Base-by-base conservation (phyloP, 805 yeast genomes). In the Candida michaelii region DNA sequence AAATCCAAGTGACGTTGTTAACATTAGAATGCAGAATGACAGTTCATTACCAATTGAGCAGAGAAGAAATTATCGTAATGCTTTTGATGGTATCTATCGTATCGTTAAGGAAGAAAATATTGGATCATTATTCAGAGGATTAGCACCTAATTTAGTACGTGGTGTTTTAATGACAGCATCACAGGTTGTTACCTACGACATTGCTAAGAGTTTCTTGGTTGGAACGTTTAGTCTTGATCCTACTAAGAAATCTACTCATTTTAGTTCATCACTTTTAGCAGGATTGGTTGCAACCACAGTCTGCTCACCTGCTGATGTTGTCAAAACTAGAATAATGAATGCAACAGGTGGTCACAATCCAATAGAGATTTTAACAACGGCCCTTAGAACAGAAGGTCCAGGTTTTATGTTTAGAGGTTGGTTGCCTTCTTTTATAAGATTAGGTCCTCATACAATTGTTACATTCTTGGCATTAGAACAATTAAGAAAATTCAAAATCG, bases 271-370 rank as follows among this genome's bases (percentile, higher is more conserved):
- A 3, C 68, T 88, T 47, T 56, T 84, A 48, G 95, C 96, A 1
- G 96, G 96, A 13, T 66, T 88, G 27, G 88, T 88, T 4, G 96
- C 96, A 5, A 88, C 96, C 0, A 89, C 96, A 0, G 85, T 88
- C 14, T 89, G 96, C 60, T 86, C 95, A 1, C 96, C 96, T 1
- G 96, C 90, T 8, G 96, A 88, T 62, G 96, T 88, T 3, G 82
- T 88, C 37, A 89, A 89, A 62, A 89, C 96, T 2, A 72, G 95
- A 56, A 85, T 88, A 45, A 88, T 88, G 96, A 83, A 85, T 63
- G 77, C 76, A 30, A 70, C 75, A 42, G 71, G 69, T 1, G 36
- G 66, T 0, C 52, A 57, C 40, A 69, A 72, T 46, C 82, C 88
- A 2, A 35, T 77, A 2, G 46, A 59, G 2, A 79, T 85, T 33